These are phyloP conservation scores for Phialophora macrospora DNA, from an alignment of 2,329 filamentous ascomycete genomes.

Conservation along the genomic window DNA sequence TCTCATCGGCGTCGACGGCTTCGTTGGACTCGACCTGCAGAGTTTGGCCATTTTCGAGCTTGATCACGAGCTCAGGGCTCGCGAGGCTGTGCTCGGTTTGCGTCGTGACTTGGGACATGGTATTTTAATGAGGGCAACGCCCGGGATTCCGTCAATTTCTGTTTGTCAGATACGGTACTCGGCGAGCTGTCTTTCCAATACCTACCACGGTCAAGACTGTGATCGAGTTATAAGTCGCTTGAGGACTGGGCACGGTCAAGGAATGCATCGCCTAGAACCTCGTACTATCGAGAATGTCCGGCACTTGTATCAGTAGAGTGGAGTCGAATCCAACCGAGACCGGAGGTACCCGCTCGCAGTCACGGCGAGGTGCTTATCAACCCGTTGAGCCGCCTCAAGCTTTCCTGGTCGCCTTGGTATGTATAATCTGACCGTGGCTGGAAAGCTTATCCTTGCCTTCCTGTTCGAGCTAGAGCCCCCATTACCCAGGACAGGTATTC, in stretches of 20 bases:
- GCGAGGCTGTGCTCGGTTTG: conserved; percentile 2
- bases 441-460: background rate
- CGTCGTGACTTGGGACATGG: conserved; percentile 16
- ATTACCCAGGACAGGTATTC: background rate
- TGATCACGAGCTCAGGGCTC: conserved; percentile 22
- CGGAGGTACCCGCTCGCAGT: conserved; percentile 5
- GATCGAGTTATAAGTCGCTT: background rate
- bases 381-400: background rate
- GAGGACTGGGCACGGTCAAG: background rate
- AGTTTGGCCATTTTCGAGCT: conserved; percentile 28
- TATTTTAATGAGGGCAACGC: background rate
- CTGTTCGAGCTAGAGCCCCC: background rate
- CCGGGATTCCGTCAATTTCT: background rate
- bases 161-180: background rate
- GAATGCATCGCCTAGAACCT: background rate
- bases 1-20: conserved; percentile 36
- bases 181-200: background rate
- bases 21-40: conserved; percentile 29
- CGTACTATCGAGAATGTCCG: background rate
- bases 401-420: background rate
- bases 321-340: background rate
- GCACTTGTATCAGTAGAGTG: background rate
- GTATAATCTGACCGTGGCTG: background rate
- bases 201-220: background rate
- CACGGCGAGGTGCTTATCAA: background rate